Base-by-base conservation (phyloP, 208 protist species). In the Crithidia sp. region DNA sequence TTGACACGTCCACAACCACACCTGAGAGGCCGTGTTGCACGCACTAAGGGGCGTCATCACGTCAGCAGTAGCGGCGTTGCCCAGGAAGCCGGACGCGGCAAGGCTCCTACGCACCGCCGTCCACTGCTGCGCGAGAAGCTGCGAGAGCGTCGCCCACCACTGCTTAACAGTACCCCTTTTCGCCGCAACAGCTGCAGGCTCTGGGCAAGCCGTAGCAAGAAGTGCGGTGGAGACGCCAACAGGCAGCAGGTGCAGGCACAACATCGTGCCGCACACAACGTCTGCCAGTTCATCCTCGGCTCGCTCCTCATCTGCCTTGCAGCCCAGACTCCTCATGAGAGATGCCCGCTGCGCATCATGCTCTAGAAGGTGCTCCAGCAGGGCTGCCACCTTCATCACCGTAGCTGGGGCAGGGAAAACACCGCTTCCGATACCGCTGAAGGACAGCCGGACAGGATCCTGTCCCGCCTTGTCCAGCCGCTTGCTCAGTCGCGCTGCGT, bases 371-470 rank as follows among this genome's bases (percentile, higher is more conserved):
- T 14, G 39, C 7, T 54, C 13, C 45, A 50, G 39, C 39, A 74
- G 52, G 9, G 36, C 10, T 17, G 45, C 39, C 28, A 72, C 19
- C n/a, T 44, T 54, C 36, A 13, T 28, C 9, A 72, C 28, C 0
- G 74, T 79, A 13, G 67, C 55, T 7, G 74, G 45, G 0, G 62
- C 60, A 5, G 74, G 74, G 13, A 79, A 74, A 9, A 79, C 41
- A 14, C 74, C 74, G 12, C 69, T 59, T 37, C 61, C 45, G 43
- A 74, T 70, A n/a, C 74, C 74, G 55, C 74, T 64, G 17, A 79
- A 79, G 4, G 74, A 79, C 19, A 79, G 47, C 5, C 40, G 67
- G 44, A 79, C 37, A 6, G 7, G 28, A 28, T 58, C 28, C 0
- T 39, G 40, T 12, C 36, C 56, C 10, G 19, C 17, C 2, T 41